A percentile compares a stretch with the other conserved stretches of the same genome.
These are phyloP conservation scores for Clarireedia monteithiana DNA, from an alignment of 2,329 filamentous ascomycete species.

Conservation along the genomic window DNA sequence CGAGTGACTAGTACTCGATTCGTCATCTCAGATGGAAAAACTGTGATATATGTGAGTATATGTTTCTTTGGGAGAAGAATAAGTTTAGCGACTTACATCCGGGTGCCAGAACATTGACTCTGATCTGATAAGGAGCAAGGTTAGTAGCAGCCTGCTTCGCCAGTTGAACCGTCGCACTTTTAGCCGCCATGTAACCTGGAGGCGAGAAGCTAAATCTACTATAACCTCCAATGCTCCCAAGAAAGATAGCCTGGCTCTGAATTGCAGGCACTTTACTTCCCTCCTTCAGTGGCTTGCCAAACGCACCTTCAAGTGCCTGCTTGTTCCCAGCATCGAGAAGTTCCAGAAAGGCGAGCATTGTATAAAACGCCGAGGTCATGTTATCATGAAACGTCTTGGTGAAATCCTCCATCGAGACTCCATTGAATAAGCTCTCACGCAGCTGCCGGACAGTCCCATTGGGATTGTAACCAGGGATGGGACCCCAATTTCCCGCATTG, in stretches of 20 bases:
- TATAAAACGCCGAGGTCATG: constrained; percentile 58
- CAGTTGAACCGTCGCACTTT: constrained; percentile 64
- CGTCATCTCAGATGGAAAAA: constrained; percentile 13
- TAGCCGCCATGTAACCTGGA: constrained; percentile 68
- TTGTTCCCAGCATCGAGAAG: constrained; percentile 58
- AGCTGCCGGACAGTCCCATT: not conserved
- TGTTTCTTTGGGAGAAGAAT: not conserved
- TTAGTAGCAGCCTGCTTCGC: constrained; percentile 61
- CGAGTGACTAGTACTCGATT: not conserved
- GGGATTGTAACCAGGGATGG: not conserved
- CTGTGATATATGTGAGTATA: not conserved
- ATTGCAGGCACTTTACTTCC: constrained; percentile 12
- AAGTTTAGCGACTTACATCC: not conserved
- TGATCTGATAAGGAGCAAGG: constrained; percentile 52
- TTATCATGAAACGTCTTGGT: constrained; percentile 52
- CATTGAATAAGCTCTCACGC: constrained; percentile 33
- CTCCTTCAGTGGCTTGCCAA: constrained; percentile 11
- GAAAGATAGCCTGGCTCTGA: constrained; percentile 57
- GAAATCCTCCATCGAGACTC: constrained; percentile 53
- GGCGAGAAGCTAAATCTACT: constrained; percentile 65
- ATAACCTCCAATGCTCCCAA: constrained; percentile 64
- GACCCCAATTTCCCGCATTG: not conserved
- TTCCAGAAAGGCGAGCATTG: constrained; percentile 59
- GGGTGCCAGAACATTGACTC: constrained; percentile 30
- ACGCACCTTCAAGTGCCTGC: constrained; percentile 18